Evolutionary conservation across 129 eudicot genomes (phyloP), one percentile per base, ranked within the genome.

Genomic region (Artemisia annua): DNA sequence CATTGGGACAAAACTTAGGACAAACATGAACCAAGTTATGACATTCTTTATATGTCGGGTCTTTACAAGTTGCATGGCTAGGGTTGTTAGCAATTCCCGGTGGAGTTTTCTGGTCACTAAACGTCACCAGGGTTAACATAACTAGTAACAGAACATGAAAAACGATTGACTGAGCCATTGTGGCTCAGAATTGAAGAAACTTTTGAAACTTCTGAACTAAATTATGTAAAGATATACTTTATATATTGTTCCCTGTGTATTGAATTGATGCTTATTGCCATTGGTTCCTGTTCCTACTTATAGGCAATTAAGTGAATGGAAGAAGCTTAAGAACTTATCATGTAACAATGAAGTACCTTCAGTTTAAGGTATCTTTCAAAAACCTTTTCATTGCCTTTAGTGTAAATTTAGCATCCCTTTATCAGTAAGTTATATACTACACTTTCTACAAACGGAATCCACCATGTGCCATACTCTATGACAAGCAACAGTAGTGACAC

Each of bases 21-120:
- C 96, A 89, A 11, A 80, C 88, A 52, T 89, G 88, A 59, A 63
- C 90, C 51, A 89, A 70, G 66, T 87, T 89, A 22, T 87, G 53
- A 48, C 96, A 89, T 17, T 62, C 46, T 73, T 87, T 90, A 81
- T 55, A 85, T 35, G 55, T 35, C 35, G 62, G 60, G 49, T 66
- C 70, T 60, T 15, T 51, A 39, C 93, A 90, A 4, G 62, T 77
- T 22, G 83, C 85, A 18, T 79, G 72, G 81, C 82, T 81, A 30
- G 88, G 90, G 44, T 83, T 67, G 1, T 87, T 83, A 58, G 96
- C 96, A 52, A 85, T 85, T 64, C 90, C 92, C 0, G 93, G 96
- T 18, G 96, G 96, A 43, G 92, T 87, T 35, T 79, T 69, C 13
- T 75, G 81, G 13, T 26, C 84, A 43, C 72, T 19, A 22, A 67